Evolutionary conservation across 2,329 filamentous ascomycete genomes (phyloP).

Genomic region (Phialophora verrucosa): DNA sequence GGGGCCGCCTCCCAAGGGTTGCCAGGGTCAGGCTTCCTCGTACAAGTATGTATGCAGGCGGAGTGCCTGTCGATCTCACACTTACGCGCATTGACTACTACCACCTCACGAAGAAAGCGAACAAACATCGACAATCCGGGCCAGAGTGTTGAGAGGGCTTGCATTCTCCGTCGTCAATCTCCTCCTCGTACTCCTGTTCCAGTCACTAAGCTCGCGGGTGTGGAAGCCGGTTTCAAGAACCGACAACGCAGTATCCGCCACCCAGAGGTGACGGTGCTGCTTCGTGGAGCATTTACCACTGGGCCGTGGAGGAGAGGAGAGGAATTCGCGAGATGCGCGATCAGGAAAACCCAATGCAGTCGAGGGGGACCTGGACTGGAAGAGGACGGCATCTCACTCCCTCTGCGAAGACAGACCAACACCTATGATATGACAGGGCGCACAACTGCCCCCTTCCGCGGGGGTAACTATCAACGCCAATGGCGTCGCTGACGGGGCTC

Average conservation of each 20-base stretch:
- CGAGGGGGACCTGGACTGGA: neutral
- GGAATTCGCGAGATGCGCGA: neutral
- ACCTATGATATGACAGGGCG: slow-evolving; percentile 15
- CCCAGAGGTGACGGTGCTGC: slow-evolving; percentile 1
- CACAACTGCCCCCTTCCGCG: slow-evolving; percentile 3
- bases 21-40: too few relatives aligned
- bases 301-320: neutral
- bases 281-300: neutral
- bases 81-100: neutral
- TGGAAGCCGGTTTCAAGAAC: slow-evolving; percentile 16
- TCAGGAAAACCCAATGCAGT: neutral
- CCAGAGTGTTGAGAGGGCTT: neutral
- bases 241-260: slow-evolving; percentile 1
- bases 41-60: neutral
- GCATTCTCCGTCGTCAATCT: neutral
- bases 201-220: slow-evolving; percentile 6
- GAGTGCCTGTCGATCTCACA: slow-evolving; percentile 11
- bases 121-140: neutral
- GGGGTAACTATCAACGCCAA: slow-evolving; percentile 17
- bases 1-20: neutral
- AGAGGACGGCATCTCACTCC: neutral
- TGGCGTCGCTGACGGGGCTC: slow-evolving; percentile 6
- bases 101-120: neutral
- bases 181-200: slow-evolving; percentile 3
- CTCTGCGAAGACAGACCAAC: neutral